Evolutionary conservation across 257 asterid genomes (phyloP), one percentile per base, ranked within the genome.

Genomic region (Forsythia suspensa): DNA sequence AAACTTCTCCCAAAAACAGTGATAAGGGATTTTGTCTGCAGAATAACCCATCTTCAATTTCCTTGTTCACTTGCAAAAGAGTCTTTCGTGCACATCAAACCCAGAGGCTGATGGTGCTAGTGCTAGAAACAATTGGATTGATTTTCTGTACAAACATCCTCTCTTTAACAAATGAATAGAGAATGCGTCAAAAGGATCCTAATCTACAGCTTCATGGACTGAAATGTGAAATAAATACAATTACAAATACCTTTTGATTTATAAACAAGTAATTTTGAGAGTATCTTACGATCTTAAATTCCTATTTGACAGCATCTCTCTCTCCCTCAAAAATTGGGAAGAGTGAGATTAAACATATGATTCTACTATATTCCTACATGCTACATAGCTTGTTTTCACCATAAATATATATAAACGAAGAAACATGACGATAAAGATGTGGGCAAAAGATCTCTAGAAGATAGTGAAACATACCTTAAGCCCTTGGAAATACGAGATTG

Each of bases 401-500:
- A 38, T 69, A 51, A 12, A 66, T 37, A 63, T 11, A 36, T 8
- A 20, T 24, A 59, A 73, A n/a, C 70, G 20, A 65, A 77, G 63
- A 74, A 34, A 12, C 42, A 20, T 9, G 59, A 42, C 20, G 16
- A 10, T 15, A n/a, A 71, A 21, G 69, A 21, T 24, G 38, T 61
- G 38, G 38, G 68, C 72, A 42, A 66, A 41, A 66, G 43, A 40
- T 34, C 37, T 44, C 66, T 21, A 48, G 67, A 80, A 75, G 57
- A 41, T 67, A 48, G 24, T 78, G 38, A 43, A 74, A 52, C 16
- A 55, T 55, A 86, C 88, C 87, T 84, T 77, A 59, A 71, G 70
- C 67, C 86, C 80, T 15, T 13, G 2, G 57, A 87, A 87, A 83
- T 57, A 34, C 24, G 86, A 79, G 21, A 75, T 78, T 20, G 77